Evolutionary conservation across 1,284 basidiomycete species (phyloP).

Genomic region (Ceratobasidium sp.): DNA sequence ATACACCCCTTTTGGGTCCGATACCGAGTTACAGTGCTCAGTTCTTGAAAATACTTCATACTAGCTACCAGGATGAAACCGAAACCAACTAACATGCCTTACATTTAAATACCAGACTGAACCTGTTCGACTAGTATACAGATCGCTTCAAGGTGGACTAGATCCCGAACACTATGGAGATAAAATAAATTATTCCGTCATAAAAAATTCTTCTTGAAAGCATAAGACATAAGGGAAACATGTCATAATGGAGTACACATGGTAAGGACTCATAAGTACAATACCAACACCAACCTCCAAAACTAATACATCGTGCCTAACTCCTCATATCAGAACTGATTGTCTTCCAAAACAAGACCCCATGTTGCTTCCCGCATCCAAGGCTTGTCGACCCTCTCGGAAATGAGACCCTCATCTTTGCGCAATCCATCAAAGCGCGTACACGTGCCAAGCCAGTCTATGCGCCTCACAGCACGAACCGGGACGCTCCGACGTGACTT

Average conservation of each 20-base stretch:
- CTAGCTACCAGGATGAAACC: too few species aligned
- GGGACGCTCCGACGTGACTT: neutral
- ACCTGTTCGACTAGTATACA: too few species aligned
- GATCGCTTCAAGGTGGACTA: too few species aligned
- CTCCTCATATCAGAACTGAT: constrained; percentile 1
- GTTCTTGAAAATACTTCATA: too few species aligned
- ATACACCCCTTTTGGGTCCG: neutral
- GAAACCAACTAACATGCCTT: too few species aligned
- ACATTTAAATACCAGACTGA: too few species aligned
- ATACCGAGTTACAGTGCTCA: too few species aligned
- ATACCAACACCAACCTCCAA: neutral
- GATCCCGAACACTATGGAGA: too few species aligned
- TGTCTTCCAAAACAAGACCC: constrained; percentile 10
- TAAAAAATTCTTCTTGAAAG: too few species aligned
- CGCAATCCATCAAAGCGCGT: constrained; percentile 10
- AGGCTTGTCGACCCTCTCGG: constrained; percentile 6
- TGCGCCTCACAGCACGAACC: constrained; percentile 3
- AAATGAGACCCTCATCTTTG: constrained; percentile 10
- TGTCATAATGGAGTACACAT: neutral
- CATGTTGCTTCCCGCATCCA: constrained; percentile 20
- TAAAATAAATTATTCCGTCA: too few species aligned
- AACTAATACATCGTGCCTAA: constrained; percentile 16
- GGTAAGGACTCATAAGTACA: too few species aligned
- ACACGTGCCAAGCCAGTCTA: constrained; percentile 11
- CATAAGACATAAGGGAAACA: neutral